A percentile compares a stretch with the other conserved stretches of the same genome.
These are phyloP conservation scores for Amoeboaphelidium protococcarum DNA, from an alignment of 371 early-diverging fungal genomes.

Conservation along the genomic window DNA sequence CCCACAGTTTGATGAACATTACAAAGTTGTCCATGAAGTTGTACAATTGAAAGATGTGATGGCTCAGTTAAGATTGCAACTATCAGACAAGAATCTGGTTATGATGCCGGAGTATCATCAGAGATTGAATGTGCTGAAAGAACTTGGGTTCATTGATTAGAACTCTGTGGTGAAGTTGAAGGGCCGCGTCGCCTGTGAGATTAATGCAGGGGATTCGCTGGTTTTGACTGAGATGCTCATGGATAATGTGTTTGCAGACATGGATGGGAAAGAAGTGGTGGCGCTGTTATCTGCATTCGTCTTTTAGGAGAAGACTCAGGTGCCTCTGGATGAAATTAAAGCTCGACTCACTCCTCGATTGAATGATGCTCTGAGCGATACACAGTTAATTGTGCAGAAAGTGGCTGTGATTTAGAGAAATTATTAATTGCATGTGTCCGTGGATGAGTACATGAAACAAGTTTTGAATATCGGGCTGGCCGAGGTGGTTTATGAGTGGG, in stretches of 20 bases:
- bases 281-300: slow-evolving; percentile 88
- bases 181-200: slow-evolving; percentile 98
- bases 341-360: too few species aligned
- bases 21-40: slow-evolving; percentile 33
- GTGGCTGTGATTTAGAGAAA: slow-evolving; percentile 45
- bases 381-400: slow-evolving; percentile 24
- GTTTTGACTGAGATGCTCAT: slow-evolving; percentile 91
- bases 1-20: slow-evolving; percentile 51
- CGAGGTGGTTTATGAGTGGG: slow-evolving; percentile 97
- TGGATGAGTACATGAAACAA: slow-evolving; percentile 9
- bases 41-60: slow-evolving; percentile 33
- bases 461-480: slow-evolving; percentile 48
- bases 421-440: slow-evolving; percentile 27
- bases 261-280: slow-evolving; percentile 73
- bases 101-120: slow-evolving; percentile 75
- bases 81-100: slow-evolving; percentile 71
- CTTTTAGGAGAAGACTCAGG: slow-evolving; percentile 58
- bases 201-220: slow-evolving; percentile 84
- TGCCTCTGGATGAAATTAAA: too few species aligned
- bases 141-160: slow-evolving; percentile 50
- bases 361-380: slow-evolving; percentile 11
- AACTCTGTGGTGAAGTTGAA: slow-evolving; percentile 71
- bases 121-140: slow-evolving; percentile 49
- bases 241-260: slow-evolving; percentile 72
- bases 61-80: slow-evolving; percentile 36